Evolutionary conservation across 805 yeast genomes (phyloP).

Genomic region (Monosporozyma siamensis): DNA sequence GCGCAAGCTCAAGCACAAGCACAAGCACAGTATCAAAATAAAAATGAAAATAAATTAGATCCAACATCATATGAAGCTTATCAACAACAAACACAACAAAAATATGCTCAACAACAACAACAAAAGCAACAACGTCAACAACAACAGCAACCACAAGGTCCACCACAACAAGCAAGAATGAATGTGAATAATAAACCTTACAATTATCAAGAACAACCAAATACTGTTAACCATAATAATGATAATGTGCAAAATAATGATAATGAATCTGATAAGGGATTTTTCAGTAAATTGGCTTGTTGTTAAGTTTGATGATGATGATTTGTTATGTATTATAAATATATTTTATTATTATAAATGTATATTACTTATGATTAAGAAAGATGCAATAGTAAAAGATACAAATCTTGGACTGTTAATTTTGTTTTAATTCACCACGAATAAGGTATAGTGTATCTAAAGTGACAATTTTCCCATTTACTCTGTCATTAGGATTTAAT

Average conservation of each 20-base stretch:
- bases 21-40: slow-evolving; percentile 12
- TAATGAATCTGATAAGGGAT: slow-evolving; percentile 24
- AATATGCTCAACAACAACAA: slow-evolving; percentile 28
- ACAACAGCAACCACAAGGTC: slow-evolving; percentile 8
- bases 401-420: neutral
- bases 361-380: no score
- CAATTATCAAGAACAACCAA: slow-evolving; percentile 16
- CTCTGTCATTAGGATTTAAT: slow-evolving; percentile 13
- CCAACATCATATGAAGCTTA: slow-evolving; percentile 35
- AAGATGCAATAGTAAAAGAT: no score
- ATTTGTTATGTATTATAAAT: no score
- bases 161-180: slow-evolving; percentile 2
- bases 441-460: slow-evolving; percentile 22
- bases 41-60: slow-evolving; percentile 28
- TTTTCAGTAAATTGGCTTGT: slow-evolving; percentile 29
- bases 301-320: slow-evolving; percentile 14
- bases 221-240: slow-evolving; percentile 11
- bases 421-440: slow-evolving; percentile 15
- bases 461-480: slow-evolving; percentile 13
- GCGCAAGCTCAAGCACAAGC: slow-evolving; percentile 17
- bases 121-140: slow-evolving; percentile 6
- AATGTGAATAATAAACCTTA: slow-evolving; percentile 9
- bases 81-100: slow-evolving; percentile 31
- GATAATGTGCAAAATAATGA: slow-evolving; percentile 5
- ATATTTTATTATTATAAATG: no score